Base-by-base conservation (phyloP, 257 asterid species). In the Fraxinus cuspidata region DNA sequence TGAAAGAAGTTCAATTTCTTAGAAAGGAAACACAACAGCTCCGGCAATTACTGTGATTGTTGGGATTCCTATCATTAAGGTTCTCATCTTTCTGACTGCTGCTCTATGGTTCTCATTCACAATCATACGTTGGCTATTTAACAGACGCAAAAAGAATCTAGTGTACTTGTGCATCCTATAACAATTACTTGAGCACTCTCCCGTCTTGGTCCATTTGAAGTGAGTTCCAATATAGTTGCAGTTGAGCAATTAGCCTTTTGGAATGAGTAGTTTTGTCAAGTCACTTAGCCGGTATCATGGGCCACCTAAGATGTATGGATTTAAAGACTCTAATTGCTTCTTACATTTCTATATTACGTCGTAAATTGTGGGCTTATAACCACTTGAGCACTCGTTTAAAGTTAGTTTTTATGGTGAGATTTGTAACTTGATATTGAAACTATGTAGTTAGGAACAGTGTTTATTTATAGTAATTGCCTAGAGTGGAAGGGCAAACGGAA, bases 1-100 rank as follows among this genome's bases (percentile, higher is more conserved):
- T 83, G 91, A 85, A 80, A 73, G 88, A 87, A 82, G 73, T 85
- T 53, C 84, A 79, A 73, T 87, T 71, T 58, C 85, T 87, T 42
- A 44, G 86, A 72, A 80, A 84, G 76, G 89, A 85, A 73, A 85
- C 82, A 35, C 86, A 80, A 76, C 82, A 81, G 78, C 88, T 87
- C 44, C 83, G 83, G 58, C 87, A 81, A 63, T 79, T 79, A 72
- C 77, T 85, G 44, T 87, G 81, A 87, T 47, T 63, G 6, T 66
- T 77, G 25, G 67, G 49, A 19, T 63, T 35, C 34, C 35, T 32
- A 25, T 27, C 7, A 4, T 34, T 19, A 29, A 49, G 27, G 16
- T 28, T 28, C 25, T 18, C 29, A 9, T 18, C 31, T 31, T 47
- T 37, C 7, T 37, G 53, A 19, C 29, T 65, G 68, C 37, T 42